Conservation (phyloP, 192 early-diverging fungal species). For the Coemansia sp. region DNA sequence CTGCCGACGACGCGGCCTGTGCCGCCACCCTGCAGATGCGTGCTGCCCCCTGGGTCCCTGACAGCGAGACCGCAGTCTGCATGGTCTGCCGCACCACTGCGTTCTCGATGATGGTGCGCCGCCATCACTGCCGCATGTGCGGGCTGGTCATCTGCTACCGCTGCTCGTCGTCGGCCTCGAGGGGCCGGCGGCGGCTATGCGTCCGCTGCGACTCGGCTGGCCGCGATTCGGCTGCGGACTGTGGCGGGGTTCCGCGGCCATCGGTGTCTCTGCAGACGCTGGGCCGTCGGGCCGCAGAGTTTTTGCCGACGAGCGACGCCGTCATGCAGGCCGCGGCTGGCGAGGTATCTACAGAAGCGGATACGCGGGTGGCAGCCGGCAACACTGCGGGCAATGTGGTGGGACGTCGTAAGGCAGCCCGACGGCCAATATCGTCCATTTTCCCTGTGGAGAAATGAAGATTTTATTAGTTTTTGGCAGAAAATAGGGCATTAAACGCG, state of each 20-base stretch:
- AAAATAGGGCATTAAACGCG: constrained; percentile 65
- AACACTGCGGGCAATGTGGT: neutral
- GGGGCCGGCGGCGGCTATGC: constrained; percentile 25
- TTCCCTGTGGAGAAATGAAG: constrained; percentile 6
- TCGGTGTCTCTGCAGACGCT: constrained; percentile 31
- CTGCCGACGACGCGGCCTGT: neutral
- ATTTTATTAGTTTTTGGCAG: too few species aligned
- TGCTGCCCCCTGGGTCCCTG: constrained; percentile 52
- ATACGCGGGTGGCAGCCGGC: too few species aligned
- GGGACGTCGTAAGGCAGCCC: constrained; percentile 12
- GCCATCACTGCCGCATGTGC: constrained; percentile 52
- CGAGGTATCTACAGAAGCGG: neutral
- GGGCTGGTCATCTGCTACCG: constrained; percentile 55
- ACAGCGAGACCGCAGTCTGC: constrained; percentile 41
- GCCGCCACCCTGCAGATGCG: too few species aligned
- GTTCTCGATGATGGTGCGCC: constrained; percentile 55
- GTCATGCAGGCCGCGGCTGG: constrained; percentile 31
- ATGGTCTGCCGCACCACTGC: constrained; percentile 54
- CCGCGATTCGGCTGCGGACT: neutral
- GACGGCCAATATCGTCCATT: constrained; percentile 38
- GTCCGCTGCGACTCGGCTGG: constrained; percentile 18
- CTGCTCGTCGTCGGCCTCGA: constrained; percentile 31
- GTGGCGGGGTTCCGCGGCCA: neutral
- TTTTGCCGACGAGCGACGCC: constrained; percentile 20
- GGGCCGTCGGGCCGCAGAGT: constrained; percentile 32